Evolutionary conservation across 2,329 filamentous ascomycete species (phyloP), one percentile per base, ranked within the genome.

Genomic region (Penicillium fuscoglaucum): DNA sequence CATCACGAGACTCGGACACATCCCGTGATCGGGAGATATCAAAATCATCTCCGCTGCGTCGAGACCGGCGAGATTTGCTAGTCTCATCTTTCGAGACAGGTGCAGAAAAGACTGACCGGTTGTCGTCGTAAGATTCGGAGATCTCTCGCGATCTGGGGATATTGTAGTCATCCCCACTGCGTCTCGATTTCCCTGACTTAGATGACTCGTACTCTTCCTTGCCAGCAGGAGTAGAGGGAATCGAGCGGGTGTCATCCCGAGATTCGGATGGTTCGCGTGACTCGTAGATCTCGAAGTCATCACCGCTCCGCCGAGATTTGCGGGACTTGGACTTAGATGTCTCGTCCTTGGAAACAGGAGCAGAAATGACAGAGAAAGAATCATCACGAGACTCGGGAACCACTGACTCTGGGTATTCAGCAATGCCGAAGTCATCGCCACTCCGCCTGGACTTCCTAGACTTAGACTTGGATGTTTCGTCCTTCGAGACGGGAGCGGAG

Each of bases 1-100:
- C 66, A 39, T 64, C 52, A 9, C 35, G 52, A 15, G 52, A 51
- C 24, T 52, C 41, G 6, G 39, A 52, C 19, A 46, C n/a, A 40
- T 60, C 39, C n/a, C 15, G 40, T 12, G 51, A 46, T 19, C 5
- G 15, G 12, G 43, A 54, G 7, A 54, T 46, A 33, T 46, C 39
- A 15, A 52, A 54, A 15, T 54, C 41, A 28, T 54, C 51, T 17
- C 51, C 52, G 19, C 52, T 54, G 17, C 43, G 52, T 44, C 52
- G 52, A 28, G 52, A 54, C 21, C 31, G 52, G 19, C 52, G 35
- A 17, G 52, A 54, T 35, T 40, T 46, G n/a, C 24, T 47, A 3
- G 43, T 47, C 39, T 43, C 49, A 13, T 52, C 49, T 29, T 52
- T 52, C 8, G 39, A 52, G 10, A 52, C 49, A 8, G 49, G 49